Conservation (phyloP, 805 yeast genomes). For the Candida insectorum region DNA sequence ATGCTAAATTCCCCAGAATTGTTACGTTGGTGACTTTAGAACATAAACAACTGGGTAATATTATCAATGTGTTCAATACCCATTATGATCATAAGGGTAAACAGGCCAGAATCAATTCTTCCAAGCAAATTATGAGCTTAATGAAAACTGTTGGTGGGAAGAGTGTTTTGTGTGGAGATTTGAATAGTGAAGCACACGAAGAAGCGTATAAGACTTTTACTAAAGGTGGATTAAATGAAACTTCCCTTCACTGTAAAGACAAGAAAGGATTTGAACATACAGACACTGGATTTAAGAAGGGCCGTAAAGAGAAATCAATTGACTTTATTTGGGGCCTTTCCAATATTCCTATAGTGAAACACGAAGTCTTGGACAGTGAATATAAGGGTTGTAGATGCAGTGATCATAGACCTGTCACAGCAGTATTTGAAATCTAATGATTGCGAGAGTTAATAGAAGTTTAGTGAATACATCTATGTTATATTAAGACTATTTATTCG, state of each 20-base stretch:
- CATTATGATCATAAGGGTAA: constrained; percentile 39
- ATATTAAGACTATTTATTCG: constrained; percentile 2
- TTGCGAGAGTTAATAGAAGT: neutral
- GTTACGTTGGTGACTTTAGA: constrained; percentile 31
- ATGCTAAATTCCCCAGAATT: constrained; percentile 41
- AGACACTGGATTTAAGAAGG: constrained; percentile 36
- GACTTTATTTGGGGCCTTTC: constrained; percentile 42
- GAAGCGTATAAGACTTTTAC: constrained; percentile 34
- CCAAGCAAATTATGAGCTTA: constrained; percentile 25
- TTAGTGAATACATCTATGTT: neutral
- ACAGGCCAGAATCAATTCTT: constrained; percentile 28
- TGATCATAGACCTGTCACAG: constrained; percentile 36
- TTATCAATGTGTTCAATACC: constrained; percentile 32
- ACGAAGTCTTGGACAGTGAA: constrained; percentile 22
- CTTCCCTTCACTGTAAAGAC: constrained; percentile 24
- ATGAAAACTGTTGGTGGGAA: constrained; percentile 23
- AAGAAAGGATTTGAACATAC: constrained; percentile 40
- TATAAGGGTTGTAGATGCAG: constrained; percentile 28
- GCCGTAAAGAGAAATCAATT: constrained; percentile 26
- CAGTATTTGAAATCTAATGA: constrained; percentile 7
- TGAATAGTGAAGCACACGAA: constrained; percentile 32
- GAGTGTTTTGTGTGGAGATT: constrained; percentile 33
- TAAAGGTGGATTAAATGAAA: constrained; percentile 13
- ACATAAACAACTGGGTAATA: constrained; percentile 17
- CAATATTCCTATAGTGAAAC: constrained; percentile 10